phyloP scores from a whole-genome alignment of 768 basidiomycete species.

The Russula vinacea region DNA sequence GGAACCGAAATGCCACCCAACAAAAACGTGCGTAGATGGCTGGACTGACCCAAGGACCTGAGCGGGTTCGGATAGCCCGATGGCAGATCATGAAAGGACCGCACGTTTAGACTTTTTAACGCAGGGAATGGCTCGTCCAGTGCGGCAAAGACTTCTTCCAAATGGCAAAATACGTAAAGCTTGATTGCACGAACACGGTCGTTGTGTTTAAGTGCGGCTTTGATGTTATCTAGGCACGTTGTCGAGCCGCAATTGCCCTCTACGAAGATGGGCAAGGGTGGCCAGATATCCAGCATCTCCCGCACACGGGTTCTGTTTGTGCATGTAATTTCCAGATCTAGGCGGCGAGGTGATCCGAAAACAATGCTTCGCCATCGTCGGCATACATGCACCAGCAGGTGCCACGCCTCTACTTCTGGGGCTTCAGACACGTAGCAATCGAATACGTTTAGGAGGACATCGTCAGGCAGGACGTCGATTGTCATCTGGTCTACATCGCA shows the following conservation, averaged over 20 bases:
- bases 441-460: background rate
- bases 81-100: background rate
- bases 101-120: background rate
- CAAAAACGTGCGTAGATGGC: background rate
- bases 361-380: background rate
- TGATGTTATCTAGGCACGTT: background rate
- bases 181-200: background rate
- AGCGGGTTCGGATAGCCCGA: background rate
- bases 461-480: background rate
- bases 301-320: background rate
- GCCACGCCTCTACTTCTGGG: background rate
- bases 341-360: background rate
- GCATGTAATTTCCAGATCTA: background rate
- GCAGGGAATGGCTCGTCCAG: background rate
- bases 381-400: background rate
- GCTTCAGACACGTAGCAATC: background rate
- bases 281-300: background rate
- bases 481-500: background rate
- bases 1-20: constrained; percentile 2
- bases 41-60: background rate
- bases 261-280: background rate
- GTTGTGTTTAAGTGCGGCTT: background rate
- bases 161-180: background rate
- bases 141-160: background rate
- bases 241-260: background rate